Evolutionary conservation across 805 yeast species (phyloP).

Genomic region (Ogataea thermomethanolica): DNA sequence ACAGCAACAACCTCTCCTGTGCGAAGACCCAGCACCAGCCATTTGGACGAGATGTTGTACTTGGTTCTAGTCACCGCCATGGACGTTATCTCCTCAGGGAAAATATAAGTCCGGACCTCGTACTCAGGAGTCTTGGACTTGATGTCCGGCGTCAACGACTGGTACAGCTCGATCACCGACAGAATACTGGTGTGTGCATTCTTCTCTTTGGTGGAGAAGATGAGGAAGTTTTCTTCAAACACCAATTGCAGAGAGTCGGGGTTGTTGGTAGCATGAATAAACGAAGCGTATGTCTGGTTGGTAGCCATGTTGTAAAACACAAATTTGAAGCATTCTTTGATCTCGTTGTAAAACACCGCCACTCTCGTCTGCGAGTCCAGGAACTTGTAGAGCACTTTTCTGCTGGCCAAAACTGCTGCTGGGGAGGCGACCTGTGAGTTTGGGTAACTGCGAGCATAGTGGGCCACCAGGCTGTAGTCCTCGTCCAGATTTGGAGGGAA

Average conservation of each 20-base stretch:
- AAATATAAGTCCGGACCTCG: constrained; percentile 53
- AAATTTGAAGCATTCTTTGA: constrained; percentile 37
- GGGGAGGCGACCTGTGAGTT: constrained; percentile 48
- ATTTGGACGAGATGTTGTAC: constrained; percentile 65
- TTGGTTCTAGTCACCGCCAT: constrained; percentile 56
- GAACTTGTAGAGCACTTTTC: constrained; percentile 79
- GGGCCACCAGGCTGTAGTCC: background rate
- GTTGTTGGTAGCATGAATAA: constrained; percentile 31
- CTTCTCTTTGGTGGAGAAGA: constrained; percentile 58
- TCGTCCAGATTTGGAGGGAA: constrained; percentile 4
- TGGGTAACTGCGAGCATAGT: constrained; percentile 33
- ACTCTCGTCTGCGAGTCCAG: constrained; percentile 67
- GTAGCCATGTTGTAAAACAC: constrained; percentile 64
- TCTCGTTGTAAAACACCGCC: constrained; percentile 38
- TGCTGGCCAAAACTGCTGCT: constrained; percentile 66
- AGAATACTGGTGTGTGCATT: constrained; percentile 51
- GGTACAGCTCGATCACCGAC: constrained; percentile 75
- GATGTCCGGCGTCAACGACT: constrained; percentile 52
- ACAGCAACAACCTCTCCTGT: constrained; percentile 61
- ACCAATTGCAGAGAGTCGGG: constrained; percentile 44
- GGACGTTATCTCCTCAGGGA: constrained; percentile 53
- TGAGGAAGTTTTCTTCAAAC: constrained; percentile 81
- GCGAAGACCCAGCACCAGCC: constrained; percentile 55
- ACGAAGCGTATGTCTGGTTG: constrained; percentile 52
- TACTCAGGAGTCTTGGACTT: constrained; percentile 45